Conservation (phyloP, 805 yeast genomes). For the Torulaspora maleeae region DNA sequence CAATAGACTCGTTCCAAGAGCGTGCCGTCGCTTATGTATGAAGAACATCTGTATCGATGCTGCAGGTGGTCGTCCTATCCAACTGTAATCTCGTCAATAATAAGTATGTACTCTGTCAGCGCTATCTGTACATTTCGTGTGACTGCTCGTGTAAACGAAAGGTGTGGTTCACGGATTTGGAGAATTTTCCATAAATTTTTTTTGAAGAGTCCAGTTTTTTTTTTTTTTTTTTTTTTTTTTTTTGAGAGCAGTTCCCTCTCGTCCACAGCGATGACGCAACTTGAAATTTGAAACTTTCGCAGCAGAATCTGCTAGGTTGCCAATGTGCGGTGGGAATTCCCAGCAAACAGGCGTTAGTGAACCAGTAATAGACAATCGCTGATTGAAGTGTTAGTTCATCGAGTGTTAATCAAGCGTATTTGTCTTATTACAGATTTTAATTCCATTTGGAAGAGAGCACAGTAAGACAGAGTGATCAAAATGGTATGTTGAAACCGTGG, state of each 20-base stretch:
- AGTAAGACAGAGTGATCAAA: constrained; percentile 24
- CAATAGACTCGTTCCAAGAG: not conserved
- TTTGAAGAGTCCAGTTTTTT: not conserved
- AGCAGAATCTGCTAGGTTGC: not conserved
- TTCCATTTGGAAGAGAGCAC: constrained; percentile 10
- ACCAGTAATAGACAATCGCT: not conserved
- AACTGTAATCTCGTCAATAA: constrained; percentile 1
- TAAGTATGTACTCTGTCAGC: not conserved
- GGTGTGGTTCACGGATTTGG: not conserved
- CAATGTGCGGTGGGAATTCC: not conserved
- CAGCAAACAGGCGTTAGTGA: not conserved
- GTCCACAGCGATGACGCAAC: not conserved
- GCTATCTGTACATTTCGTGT: not conserved
- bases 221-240: not conserved
- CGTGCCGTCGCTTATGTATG: no score
- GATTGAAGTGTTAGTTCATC: not conserved
- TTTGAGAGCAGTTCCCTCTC: not conserved
- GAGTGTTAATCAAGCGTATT: not conserved
- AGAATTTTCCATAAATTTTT: not conserved
- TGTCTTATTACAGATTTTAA: not conserved
- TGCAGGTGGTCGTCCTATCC: not conserved
- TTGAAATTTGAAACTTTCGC: not conserved
- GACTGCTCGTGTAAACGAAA: not conserved
- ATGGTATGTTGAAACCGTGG: constrained; percentile 21
- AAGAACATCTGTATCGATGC: no score